Base-by-base conservation (phyloP, 352 stramenopile species). In the Saprolegnia parasitica region DNA sequence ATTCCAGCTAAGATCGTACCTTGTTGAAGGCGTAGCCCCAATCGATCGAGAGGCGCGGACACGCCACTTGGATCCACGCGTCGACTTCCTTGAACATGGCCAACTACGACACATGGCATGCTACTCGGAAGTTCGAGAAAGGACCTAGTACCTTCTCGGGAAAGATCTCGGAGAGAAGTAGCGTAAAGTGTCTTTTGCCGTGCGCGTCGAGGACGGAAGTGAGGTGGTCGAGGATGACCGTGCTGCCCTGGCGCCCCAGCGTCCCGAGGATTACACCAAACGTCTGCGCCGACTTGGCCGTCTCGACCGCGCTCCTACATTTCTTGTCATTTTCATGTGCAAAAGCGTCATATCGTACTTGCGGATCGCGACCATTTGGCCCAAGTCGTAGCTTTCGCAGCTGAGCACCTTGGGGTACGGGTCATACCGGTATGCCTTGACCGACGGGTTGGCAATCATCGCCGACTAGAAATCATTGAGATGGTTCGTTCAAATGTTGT, bases 211-310 rank as follows among this genome's bases (percentile, higher is more conserved):
- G 78, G 46, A 98, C 67, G 21, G 82, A 71, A 68, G 93, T 95
- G 35, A 99, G 77, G 9, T 95, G 86, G 39, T 97, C 81, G n/a
- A 99, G 81, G 62, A 99, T 98, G 4, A 87, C 76, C 11, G 96
- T 95, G 74, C 99, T 99, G 11, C 97, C 98, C 81, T 99, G 98
- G 23, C 95, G 85, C 40, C 98, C 98, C 9, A 99, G 86, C 46
- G 97, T 99, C n/a, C 98, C 98, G 13, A 99, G 78, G 39, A 99
- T 95, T 40, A 99, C 91, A 5, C 97, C 97, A 65, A 98, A 99
- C 18, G 85, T 90, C 64, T 96, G 89, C 5, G 93, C 91, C 0
- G 74, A 78, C 42, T 84, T 86, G 47, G 86, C 86, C 39, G 78
- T 74, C 29, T 92, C 84, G 46, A 95, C 91, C 9, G 87, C 86